Conservation (phyloP, 495 filamentous ascomycete genomes). For the Oidiodendron maius region DNA sequence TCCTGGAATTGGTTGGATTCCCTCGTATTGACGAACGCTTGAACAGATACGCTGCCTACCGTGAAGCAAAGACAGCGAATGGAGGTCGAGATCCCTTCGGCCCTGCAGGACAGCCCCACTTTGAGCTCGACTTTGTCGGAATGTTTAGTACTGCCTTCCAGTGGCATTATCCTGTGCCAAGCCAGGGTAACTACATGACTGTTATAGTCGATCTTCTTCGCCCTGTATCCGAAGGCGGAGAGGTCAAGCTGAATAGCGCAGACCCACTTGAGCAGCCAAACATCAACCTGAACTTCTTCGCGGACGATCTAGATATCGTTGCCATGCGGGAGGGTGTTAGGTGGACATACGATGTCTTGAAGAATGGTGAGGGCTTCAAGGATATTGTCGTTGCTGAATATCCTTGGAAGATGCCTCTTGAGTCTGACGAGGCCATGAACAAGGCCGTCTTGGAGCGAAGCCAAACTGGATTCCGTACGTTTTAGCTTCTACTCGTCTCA, state of each 20-base stretch:
- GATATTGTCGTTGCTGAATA: conserved; percentile 49
- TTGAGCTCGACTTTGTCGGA: conserved; percentile 57
- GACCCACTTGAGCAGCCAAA: conserved; percentile 46
- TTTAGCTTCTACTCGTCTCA: not conserved
- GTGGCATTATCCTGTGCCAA: conserved; percentile 52
- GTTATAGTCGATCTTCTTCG: conserved; percentile 57
- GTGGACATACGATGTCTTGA: conserved; percentile 49
- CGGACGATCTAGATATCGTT: conserved; percentile 47
- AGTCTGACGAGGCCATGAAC: conserved; percentile 51
- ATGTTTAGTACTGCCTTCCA: conserved; percentile 59
- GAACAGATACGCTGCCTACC: conserved; percentile 41
- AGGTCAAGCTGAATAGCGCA: conserved; percentile 46
- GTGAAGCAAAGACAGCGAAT: conserved; percentile 41
- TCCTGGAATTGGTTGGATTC: conserved; percentile 47
- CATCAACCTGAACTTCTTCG: conserved; percentile 58
- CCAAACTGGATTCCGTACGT: conserved; percentile 50
- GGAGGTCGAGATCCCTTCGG: conserved; percentile 52
- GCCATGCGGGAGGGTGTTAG: conserved; percentile 52
- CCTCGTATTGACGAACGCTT: conserved; percentile 44
- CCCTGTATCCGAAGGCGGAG: conserved; percentile 41
- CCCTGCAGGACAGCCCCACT: conserved; percentile 55
- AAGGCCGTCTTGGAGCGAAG: conserved; percentile 48
- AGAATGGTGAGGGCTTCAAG: conserved; percentile 49
- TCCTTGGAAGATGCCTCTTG: conserved; percentile 54
- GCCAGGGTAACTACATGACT: conserved; percentile 42